Conservation (phyloP, 2,329 filamentous ascomycete species). For the Pseudogymnoascus sp. region DNA sequence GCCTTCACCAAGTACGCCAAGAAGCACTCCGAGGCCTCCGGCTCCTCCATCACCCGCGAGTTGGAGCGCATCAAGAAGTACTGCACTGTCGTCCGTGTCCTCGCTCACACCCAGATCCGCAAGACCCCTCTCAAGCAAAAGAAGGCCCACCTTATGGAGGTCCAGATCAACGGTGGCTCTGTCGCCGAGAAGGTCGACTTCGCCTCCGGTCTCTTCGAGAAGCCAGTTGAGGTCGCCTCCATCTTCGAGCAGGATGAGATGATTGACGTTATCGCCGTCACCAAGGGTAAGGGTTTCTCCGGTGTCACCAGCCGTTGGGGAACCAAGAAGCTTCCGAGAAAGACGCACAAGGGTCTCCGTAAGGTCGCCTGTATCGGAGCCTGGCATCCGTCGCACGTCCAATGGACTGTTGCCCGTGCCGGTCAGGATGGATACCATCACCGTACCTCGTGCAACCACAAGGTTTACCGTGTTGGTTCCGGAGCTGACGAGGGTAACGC, state of each 20-base stretch:
- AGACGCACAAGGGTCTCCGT: constrained; percentile 99
- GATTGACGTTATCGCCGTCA: constrained; percentile 98
- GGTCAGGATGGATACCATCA: constrained; percentile 99
- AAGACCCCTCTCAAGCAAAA: constrained; percentile 99
- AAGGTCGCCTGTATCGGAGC: constrained; percentile 99
- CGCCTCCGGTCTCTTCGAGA: constrained; percentile 95
- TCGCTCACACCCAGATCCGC: constrained; percentile 98
- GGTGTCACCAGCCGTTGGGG: constrained; percentile 98
- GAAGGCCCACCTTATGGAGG: constrained; percentile 99
- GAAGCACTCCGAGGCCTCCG: constrained; percentile 94
- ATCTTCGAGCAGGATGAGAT: constrained; percentile 99
- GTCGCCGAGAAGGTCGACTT: constrained; percentile 95
- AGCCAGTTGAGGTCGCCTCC: constrained; percentile 84
- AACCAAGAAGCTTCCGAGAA: constrained; percentile 99
- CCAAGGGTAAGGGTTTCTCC: constrained; percentile 98
- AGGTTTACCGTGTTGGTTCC: constrained; percentile 98
- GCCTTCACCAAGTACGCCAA: constrained; percentile 99
- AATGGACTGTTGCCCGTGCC: constrained; percentile 99
- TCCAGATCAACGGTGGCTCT: constrained; percentile 98
- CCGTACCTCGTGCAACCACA: constrained; percentile 99
- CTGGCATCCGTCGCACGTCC: constrained; percentile 99
- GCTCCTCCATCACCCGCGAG: constrained; percentile 87
- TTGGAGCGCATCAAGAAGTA: constrained; percentile 99
- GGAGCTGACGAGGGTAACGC: constrained; percentile 84
- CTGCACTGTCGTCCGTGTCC: constrained; percentile 98